These are phyloP conservation scores for Dryas alaskensis DNA, from an alignment of 306 rosid species.

Conservation along the genomic window DNA sequence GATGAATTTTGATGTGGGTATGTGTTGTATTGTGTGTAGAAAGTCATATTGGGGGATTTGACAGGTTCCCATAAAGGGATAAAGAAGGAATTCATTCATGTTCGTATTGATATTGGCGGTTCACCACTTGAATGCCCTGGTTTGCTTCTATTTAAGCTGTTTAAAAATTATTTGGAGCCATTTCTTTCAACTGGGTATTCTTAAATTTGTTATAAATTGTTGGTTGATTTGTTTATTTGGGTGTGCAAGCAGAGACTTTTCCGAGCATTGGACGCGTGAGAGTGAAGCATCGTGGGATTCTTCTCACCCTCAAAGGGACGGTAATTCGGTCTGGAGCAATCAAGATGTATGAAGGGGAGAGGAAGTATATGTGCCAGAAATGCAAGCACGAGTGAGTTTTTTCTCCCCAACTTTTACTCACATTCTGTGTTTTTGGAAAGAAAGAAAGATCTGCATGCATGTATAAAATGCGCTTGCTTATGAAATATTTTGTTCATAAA, in stretches of 20 bases:
- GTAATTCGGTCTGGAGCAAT: conserved; percentile 81
- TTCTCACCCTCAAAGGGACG: conserved; percentile 88
- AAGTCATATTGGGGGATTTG: conserved; percentile 50
- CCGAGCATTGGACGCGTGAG: conserved; percentile 84
- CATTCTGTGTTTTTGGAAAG: not conserved
- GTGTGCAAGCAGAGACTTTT: conserved; percentile 59
- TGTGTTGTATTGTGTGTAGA: conserved; percentile 41
- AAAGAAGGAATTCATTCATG: conserved; percentile 64
- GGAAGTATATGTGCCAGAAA: conserved; percentile 75
- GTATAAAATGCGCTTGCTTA: not conserved
- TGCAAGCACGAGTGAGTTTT: conserved; percentile 63
- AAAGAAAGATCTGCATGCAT: not conserved
- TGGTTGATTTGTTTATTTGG: conserved; percentile 18
- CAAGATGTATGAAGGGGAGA: conserved; percentile 97
- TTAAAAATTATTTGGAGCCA: not conserved
- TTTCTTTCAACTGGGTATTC: not conserved
- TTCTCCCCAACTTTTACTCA: not conserved
- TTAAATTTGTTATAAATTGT: not conserved
- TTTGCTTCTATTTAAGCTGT: conserved; percentile 18
- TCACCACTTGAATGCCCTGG: conserved; percentile 84
- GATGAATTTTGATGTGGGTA: conserved; percentile 21
- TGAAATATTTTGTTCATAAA: not conserved
- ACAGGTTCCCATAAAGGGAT: conserved; percentile 32
- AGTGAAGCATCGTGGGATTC: conserved; percentile 81
- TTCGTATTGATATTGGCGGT: conserved; percentile 63